phyloP scores from a whole-genome alignment of 768 basidiomycete genomes.

The Mycena maculata region DNA sequence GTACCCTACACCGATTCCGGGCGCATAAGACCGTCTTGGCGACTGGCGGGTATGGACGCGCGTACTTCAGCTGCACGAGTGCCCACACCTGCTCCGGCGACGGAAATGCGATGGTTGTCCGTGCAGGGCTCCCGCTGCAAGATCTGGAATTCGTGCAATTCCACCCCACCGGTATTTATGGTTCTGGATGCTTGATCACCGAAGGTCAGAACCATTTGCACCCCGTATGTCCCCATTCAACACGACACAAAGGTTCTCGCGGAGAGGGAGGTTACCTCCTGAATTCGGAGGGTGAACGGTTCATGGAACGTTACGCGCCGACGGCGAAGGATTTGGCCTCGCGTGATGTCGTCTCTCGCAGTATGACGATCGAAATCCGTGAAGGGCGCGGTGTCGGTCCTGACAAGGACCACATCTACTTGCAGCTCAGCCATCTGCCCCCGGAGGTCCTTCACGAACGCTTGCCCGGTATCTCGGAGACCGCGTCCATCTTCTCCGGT shows the following conservation, averaged over 20 bases:
- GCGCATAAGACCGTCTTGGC: conserved; percentile 98
- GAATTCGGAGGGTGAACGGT: conserved; percentile 98
- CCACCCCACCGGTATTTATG: conserved; percentile 99
- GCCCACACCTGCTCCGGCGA: conserved; percentile 99
- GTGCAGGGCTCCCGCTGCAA: conserved; percentile 96
- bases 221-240: conserved; percentile 3
- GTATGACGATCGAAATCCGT: conserved; percentile 98
- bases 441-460: conserved; percentile 96
- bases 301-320: conserved; percentile 99
- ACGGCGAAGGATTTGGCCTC: conserved; percentile 99
- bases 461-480: conserved; percentile 99
- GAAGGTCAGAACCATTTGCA: conserved; percentile 69
- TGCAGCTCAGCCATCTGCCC: conserved; percentile 97
- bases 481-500: conserved; percentile 97
- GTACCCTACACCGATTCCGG: conserved; percentile 98
- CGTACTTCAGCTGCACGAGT: conserved; percentile 98
- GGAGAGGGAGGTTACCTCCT: conserved; percentile 99
- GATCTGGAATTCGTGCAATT: conserved; percentile 99
- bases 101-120: conserved; percentile 97
- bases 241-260: conserved; percentile 79
- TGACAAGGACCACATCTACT: conserved; percentile 96
- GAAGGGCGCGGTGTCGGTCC: conserved; percentile 99
- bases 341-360: conserved; percentile 98
- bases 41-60: conserved; percentile 97
- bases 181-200: conserved; percentile 98